Percentiles rank a stretch among this genome's conserved stretches.
Conservation (phyloP, 2,329 filamentous ascomycete genomes). For the Diaporthe citrichinensis region DNA sequence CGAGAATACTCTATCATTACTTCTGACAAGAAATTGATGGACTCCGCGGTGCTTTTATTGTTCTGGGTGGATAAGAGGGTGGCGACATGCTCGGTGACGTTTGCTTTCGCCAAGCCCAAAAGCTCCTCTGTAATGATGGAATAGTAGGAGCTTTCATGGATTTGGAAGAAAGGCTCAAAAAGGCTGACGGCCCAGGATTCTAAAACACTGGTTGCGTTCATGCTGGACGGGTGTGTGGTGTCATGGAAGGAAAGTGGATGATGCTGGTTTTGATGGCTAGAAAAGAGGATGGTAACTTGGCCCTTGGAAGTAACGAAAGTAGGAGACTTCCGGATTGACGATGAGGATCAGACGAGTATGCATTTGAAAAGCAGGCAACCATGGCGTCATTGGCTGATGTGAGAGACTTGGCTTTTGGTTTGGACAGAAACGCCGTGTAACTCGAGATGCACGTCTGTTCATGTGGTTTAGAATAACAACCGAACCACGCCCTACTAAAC, state of each 20-base stretch:
- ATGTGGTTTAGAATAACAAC: not conserved
- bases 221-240: not conserved
- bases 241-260: not conserved
- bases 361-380: not conserved
- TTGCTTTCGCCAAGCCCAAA: not conserved
- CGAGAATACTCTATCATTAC: not conserved
- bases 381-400: conserved; percentile 5
- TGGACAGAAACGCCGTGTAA: not conserved
- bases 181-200: not conserved
- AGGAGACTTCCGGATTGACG: not conserved
- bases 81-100: not conserved
- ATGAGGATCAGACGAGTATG: not conserved
- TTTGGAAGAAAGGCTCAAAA: not conserved
- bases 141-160: too few species aligned
- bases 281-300: not conserved
- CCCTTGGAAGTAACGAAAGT: not conserved
- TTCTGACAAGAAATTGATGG: not conserved
- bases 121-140: not conserved
- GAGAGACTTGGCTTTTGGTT: not conserved
- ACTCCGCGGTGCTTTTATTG: not conserved
- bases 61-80: not conserved
- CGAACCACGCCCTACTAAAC: not conserved
- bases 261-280: not conserved
- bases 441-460: not conserved
- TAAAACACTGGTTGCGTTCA: not conserved